These are phyloP conservation scores for Hippophae rhamnoides DNA, from an alignment of 306 rosid genomes.

Conservation along the genomic window DNA sequence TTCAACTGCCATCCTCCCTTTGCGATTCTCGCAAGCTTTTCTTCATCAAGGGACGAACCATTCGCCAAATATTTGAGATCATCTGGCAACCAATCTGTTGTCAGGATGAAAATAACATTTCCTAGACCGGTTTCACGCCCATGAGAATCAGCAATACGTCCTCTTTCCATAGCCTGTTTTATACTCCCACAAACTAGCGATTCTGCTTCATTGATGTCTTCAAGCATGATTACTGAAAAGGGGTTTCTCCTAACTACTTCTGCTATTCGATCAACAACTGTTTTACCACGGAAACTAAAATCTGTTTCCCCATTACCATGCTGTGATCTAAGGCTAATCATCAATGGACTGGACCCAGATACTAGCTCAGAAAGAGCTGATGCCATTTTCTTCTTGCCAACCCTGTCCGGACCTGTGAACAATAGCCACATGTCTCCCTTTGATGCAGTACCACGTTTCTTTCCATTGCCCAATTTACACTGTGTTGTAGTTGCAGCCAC, in stretches of 20 bases:
- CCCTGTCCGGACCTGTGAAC: constrained; percentile 77
- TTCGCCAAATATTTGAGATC: constrained; percentile 43
- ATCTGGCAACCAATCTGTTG: constrained; percentile 75
- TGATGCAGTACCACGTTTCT: constrained; percentile 35
- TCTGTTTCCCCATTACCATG: constrained; percentile 53
- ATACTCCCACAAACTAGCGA: constrained; percentile 49
- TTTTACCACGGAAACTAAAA: constrained; percentile 66
- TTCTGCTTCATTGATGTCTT: constrained; percentile 73
- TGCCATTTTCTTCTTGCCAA: constrained; percentile 96
- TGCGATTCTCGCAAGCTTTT: constrained; percentile 49
- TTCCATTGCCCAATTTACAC: constrained; percentile 68
- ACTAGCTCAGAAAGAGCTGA: constrained; percentile 71
- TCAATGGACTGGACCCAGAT: constrained; percentile 57
- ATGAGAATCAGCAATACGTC: constrained; percentile 66
- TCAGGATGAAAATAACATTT: constrained; percentile 71
- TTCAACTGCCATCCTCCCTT: constrained; percentile 62
- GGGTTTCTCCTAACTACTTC: constrained; percentile 80
- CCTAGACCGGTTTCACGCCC: constrained; percentile 89
- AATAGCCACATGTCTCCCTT: constrained; percentile 85
- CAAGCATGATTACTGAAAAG: constrained; percentile 68
- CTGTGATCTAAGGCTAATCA: constrained; percentile 46
- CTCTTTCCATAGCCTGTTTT: constrained; percentile 78
- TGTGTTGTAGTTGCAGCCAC: constrained; percentile 71
- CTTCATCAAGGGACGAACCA: constrained; percentile 41
- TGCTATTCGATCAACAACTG: constrained; percentile 62